phyloP scores from a whole-genome alignment of 1,284 basidiomycete species.

The Fomes fomentarius region DNA sequence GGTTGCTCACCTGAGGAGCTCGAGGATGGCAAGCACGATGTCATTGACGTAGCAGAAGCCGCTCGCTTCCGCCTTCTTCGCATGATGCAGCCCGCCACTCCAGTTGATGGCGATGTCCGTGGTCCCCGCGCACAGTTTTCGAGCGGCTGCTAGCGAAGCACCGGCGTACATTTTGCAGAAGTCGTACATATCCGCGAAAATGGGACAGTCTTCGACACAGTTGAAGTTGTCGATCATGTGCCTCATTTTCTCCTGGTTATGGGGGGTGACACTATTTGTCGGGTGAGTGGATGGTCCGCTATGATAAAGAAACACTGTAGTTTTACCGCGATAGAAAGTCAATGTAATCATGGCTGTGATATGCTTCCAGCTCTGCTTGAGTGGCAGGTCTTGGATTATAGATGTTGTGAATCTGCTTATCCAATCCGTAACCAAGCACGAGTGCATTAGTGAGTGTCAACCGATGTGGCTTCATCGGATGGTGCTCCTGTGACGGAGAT shows the following conservation, averaged over 20 bases:
- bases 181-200: constrained; percentile 91
- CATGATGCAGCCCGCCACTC: constrained; percentile 96
- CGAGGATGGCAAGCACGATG: constrained; percentile 92
- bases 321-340: constrained; percentile 89
- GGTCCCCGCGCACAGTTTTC: constrained; percentile 82
- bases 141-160: constrained; percentile 86
- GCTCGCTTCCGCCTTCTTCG: constrained; percentile 94
- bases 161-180: constrained; percentile 94
- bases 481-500: constrained; percentile 70
- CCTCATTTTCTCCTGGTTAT: constrained; percentile 75
- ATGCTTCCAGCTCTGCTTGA: constrained; percentile 86
- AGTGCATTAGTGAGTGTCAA: constrained; percentile 94
- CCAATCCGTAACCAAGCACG: constrained; percentile 94
- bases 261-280: constrained; percentile 72
- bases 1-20: constrained; percentile 69
- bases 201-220: constrained; percentile 93
- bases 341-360: constrained; percentile 95
- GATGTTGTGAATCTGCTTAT: constrained; percentile 93
- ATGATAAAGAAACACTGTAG: not conserved
- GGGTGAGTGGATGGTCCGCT: not conserved
- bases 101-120: constrained; percentile 98
- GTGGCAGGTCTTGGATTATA: constrained; percentile 91
- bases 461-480: constrained; percentile 98
- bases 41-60: constrained; percentile 98
- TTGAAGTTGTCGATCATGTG: constrained; percentile 83